Conservation (phyloP, 345 rosid species). For the Turnera subulata region DNA sequence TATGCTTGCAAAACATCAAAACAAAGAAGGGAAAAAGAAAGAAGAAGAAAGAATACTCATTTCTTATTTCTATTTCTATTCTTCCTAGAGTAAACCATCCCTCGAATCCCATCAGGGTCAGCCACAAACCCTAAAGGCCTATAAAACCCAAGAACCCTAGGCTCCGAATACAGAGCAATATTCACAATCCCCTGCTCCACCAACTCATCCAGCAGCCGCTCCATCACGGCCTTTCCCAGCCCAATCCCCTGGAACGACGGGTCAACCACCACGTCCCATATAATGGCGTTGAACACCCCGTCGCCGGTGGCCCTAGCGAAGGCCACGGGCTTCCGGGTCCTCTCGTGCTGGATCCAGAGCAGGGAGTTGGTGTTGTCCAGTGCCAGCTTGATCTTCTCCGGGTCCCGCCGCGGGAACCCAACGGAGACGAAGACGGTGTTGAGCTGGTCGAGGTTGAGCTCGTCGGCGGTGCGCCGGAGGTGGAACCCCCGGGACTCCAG, state of each 20-base stretch:
- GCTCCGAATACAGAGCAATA: constrained; percentile 83
- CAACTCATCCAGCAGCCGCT: constrained; percentile 62
- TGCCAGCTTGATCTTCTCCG: constrained; percentile 60
- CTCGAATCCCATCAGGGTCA: constrained; percentile 90
- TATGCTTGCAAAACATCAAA: too few relatives aligned
- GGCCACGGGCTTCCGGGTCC: constrained; percentile 66
- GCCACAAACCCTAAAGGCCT: constrained; percentile 85
- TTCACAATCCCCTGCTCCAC: constrained; percentile 56
- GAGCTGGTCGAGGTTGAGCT: constrained; percentile 68
- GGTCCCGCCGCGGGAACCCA: constrained; percentile 87
- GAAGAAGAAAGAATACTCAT: neutral
- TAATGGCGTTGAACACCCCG: constrained; percentile 85
- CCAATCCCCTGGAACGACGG: constrained; percentile 83
- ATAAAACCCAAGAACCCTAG: constrained; percentile 84
- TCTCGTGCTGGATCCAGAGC: constrained; percentile 62
- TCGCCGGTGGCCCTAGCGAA: constrained; percentile 91
- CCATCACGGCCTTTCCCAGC: constrained; percentile 84
- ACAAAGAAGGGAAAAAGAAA: neutral
- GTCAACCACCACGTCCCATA: constrained; percentile 97
- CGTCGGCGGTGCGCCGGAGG: constrained; percentile 55
- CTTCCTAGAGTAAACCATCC: constrained; percentile 80
- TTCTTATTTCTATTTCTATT: constrained; percentile 41
- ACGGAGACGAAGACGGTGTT: constrained; percentile 77
- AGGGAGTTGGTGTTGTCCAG: constrained; percentile 66
- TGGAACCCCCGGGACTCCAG: constrained; percentile 64